phyloP scores from a whole-genome alignment of 768 basidiomycete genomes.

The Phylloporus sp. region DNA sequence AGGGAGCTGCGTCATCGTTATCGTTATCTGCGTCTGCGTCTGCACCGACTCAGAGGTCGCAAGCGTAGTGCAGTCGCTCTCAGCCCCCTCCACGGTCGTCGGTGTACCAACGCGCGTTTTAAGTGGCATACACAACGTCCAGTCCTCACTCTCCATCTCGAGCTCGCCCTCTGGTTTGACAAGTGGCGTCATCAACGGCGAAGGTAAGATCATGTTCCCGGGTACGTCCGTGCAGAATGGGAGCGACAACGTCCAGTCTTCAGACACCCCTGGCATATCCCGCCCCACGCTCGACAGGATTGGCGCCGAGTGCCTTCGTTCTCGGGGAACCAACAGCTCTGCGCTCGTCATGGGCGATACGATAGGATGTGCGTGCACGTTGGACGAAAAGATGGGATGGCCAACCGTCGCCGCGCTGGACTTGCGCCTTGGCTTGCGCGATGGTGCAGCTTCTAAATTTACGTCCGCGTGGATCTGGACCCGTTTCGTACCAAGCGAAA shows the following conservation, averaged over 20 bases:
- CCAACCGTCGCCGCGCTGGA: conserved; percentile 21
- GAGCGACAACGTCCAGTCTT: conserved; percentile 31
- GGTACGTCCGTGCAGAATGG: conserved; percentile 29
- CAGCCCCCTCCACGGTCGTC: background rate
- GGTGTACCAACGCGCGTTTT: conserved; percentile 6
- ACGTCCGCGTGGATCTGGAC: conserved; percentile 29
- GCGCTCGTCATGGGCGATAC: conserved; percentile 7
- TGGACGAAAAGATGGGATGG: conserved; percentile 1
- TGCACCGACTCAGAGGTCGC: background rate
- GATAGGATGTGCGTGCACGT: background rate
- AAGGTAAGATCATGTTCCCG: conserved; percentile 15
- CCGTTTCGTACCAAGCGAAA: conserved; percentile 22
- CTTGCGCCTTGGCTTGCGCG: conserved; percentile 22
- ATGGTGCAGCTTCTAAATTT: conserved; percentile 6
- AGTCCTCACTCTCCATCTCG: conserved; percentile 21
- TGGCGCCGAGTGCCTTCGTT: conserved; percentile 31
- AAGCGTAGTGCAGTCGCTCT: conserved; percentile 2
- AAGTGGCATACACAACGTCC: conserved; percentile 33
- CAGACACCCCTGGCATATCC: background rate
- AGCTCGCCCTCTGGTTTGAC: background rate
- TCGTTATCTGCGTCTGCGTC: background rate
- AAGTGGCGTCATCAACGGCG: conserved; percentile 1
- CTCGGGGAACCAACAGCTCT: conserved; percentile 22
- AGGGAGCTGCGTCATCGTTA: conserved; percentile 17
- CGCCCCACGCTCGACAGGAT: conserved; percentile 12